phyloP scores from a whole-genome alignment of 495 filamentous ascomycete genomes.

The Podospora conica region DNA sequence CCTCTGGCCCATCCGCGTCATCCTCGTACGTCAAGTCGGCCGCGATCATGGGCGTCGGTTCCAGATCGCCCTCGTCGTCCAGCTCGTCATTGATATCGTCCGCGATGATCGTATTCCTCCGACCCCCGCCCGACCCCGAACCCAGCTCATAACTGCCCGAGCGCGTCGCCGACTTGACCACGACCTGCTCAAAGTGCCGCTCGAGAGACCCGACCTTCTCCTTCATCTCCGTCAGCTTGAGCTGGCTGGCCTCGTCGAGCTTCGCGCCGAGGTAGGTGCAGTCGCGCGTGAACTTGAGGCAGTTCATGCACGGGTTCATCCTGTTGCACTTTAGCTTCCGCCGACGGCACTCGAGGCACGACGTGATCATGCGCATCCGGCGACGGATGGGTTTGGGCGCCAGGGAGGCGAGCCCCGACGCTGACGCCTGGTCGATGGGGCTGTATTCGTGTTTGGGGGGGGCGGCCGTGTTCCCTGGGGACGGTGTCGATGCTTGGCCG shows the following conservation, averaged over 20 bases:
- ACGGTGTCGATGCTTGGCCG: background rate
- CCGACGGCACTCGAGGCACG: constrained; percentile 65
- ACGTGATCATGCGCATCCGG: constrained; percentile 62
- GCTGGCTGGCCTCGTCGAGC: constrained; percentile 54
- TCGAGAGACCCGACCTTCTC: constrained; percentile 63
- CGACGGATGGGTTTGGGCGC: constrained; percentile 48
- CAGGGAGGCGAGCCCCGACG: background rate
- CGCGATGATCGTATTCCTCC: constrained; percentile 30
- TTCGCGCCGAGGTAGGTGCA: constrained; percentile 61
- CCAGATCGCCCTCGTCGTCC: constrained; percentile 46
- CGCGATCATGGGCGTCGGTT: constrained; percentile 49
- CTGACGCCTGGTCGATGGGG: background rate
- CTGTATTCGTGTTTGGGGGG: background rate
- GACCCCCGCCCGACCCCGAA: background rate
- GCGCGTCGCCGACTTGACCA: constrained; percentile 30
- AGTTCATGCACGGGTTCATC: constrained; percentile 64
- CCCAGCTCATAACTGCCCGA: background rate
- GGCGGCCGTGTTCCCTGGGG: background rate
- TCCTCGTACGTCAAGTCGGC: constrained; percentile 61
- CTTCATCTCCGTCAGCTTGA: constrained; percentile 61
- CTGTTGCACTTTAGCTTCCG: constrained; percentile 81
- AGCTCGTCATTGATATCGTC: constrained; percentile 42
- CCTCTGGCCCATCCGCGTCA: constrained; percentile 48
- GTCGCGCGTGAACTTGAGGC: constrained; percentile 52
- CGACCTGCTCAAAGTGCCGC: constrained; percentile 52